phyloP scores from a whole-genome alignment of 345 rosid species.

The Erysimum cheiranthoides region DNA sequence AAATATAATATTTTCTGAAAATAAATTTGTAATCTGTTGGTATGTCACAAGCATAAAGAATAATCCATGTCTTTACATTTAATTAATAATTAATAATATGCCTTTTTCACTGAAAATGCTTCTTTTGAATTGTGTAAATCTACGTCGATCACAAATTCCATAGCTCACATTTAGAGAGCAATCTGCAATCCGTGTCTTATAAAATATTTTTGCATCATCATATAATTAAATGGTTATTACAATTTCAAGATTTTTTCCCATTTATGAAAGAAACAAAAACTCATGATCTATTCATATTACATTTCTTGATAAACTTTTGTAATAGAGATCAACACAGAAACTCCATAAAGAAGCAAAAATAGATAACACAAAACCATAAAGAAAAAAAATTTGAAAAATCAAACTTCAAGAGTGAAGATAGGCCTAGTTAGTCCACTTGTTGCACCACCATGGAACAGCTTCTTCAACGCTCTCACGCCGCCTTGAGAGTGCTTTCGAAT shows the following conservation, averaged over 20 bases:
- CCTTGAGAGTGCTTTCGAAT: conserved; percentile 40
- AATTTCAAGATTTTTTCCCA: neutral
- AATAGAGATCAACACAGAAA: conserved; percentile 23
- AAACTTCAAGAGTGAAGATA: conserved; percentile 45
- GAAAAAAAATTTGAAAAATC: neutral
- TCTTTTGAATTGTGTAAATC: neutral
- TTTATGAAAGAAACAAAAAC: conserved; percentile 19
- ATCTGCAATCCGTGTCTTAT: neutral
- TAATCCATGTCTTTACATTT: too few species aligned
- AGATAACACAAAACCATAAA: conserved; percentile 18
- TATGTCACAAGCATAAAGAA: too few species aligned
- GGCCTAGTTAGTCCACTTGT: conserved; percentile 49
- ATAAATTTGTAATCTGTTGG: too few species aligned
- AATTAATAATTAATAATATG: too few species aligned
- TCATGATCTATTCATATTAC: conserved; percentile 33
- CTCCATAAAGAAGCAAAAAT: conserved; percentile 17
- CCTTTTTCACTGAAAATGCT: neutral
- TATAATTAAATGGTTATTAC: neutral
- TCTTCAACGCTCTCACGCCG: conserved; percentile 37
- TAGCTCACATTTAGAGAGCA: neutral
- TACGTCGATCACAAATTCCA: neutral
- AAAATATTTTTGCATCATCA: neutral
- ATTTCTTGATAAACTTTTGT: conserved; percentile 34
- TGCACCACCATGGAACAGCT: conserved; percentile 44
- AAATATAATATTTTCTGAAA: too few species aligned